Evolutionary conservation across 345 rosid genomes (phyloP).

Genomic region (Bretschneidera sinensis): DNA sequence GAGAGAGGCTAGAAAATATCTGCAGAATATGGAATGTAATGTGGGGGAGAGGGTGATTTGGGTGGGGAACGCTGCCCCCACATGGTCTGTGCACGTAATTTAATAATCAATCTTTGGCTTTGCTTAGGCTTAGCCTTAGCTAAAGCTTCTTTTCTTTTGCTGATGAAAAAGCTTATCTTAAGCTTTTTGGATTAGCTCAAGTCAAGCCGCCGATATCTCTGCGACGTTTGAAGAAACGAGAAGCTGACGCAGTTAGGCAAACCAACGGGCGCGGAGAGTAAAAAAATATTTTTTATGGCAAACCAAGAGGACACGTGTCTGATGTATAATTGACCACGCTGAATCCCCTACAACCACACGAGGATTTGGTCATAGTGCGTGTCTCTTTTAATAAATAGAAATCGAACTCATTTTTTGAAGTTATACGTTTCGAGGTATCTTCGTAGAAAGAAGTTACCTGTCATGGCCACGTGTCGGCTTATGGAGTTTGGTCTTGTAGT

Average conservation of each 20-base stretch:
- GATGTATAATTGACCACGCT: neutral
- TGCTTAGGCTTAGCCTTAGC: neutral
- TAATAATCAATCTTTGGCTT: neutral
- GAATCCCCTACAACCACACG: neutral
- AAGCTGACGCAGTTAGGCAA: conserved; percentile 3
- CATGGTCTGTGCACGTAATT: conserved; percentile 18
- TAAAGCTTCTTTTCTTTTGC: too few relatives aligned
- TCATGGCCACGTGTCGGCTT: neutral
- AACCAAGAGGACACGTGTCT: conserved; percentile 10
- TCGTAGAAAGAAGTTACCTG: conserved; percentile 6
- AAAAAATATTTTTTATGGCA: neutral
- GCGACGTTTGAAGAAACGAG: neutral
- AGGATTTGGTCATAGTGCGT: neutral
- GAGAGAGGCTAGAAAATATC: conserved; percentile 19
- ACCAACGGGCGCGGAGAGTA: conserved; percentile 1
- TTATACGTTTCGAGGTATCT: neutral
- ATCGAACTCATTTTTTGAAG: neutral
- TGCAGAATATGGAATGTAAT: conserved; percentile 5
- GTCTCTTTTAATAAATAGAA: neutral
- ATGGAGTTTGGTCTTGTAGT: neutral
- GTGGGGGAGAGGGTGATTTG: conserved; percentile 7
- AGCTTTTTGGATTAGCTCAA: neutral
- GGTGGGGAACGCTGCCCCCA: conserved; percentile 32
- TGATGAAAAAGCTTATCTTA: too few relatives aligned
- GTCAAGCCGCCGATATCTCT: too few relatives aligned